These are phyloP conservation scores for Yamagishiella unicocca DNA, from an alignment of 139 green algal species.

Conservation along the genomic window DNA sequence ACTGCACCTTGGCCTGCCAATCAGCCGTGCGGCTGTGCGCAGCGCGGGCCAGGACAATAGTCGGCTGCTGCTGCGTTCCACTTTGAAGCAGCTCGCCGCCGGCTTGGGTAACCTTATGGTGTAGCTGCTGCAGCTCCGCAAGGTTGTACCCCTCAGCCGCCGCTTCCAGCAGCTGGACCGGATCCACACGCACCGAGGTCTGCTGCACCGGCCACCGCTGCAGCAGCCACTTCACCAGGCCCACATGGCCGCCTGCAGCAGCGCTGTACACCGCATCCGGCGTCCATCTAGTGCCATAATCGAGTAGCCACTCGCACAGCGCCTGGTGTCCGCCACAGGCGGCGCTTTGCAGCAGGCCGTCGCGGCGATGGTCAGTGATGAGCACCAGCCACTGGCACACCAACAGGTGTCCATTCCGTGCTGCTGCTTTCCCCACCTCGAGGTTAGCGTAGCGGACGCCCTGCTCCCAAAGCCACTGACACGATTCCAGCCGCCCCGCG, in stretches of 20 bases:
- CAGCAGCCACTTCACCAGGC: neutral
- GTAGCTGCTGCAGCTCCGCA: neutral
- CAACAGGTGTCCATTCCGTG: neutral
- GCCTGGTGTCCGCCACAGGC: neutral
- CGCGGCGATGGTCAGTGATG: neutral
- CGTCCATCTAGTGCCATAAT: neutral
- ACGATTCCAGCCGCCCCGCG: neutral
- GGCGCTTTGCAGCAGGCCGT: neutral
- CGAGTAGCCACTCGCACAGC: neutral
- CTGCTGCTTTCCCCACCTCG: neutral
- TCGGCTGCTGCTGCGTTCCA: neutral
- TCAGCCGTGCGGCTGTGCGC: neutral
- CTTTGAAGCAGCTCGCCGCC: neutral
- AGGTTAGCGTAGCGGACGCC: neutral
- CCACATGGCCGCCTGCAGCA: neutral
- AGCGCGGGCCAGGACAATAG: neutral
- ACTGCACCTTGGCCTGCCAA: slow-evolving; percentile 2
- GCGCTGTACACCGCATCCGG: neutral
- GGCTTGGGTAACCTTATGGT: neutral
- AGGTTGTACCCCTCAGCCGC: neutral
- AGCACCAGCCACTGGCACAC: neutral
- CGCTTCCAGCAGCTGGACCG: neutral
- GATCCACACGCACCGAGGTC: too few relatives aligned
- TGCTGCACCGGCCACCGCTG: neutral
- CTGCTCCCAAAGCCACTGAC: neutral